Conservation (phyloP, 2,329 filamentous ascomycete genomes). For the Aquanectria penicillioides region DNA sequence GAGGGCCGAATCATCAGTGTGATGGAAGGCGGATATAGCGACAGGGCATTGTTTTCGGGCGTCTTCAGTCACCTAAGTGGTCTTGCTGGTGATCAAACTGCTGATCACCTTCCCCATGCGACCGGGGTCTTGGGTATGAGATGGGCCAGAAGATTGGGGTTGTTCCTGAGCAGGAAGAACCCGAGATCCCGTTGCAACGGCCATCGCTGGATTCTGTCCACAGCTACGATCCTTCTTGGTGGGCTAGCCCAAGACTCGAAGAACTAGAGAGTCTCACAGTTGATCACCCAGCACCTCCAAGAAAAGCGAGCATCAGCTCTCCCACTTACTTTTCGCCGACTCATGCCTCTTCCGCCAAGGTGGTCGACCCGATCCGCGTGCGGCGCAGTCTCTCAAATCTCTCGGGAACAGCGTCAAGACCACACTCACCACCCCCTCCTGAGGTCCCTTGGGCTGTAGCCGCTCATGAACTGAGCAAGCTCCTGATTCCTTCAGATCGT, state of each 20-base stretch:
- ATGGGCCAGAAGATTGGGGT: constrained; percentile 64
- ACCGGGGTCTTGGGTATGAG: constrained; percentile 63
- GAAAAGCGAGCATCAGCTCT: constrained; percentile 62
- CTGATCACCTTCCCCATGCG: constrained; percentile 46
- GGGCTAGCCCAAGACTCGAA: constrained; percentile 72
- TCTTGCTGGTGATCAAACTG: constrained; percentile 68
- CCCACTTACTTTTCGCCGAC: constrained; percentile 89
- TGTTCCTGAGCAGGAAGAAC: constrained; percentile 45
- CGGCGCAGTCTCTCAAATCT: constrained; percentile 71
- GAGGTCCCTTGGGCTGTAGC: constrained; percentile 88
- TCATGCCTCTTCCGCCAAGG: constrained; percentile 85
- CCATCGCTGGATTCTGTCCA: constrained; percentile 44
- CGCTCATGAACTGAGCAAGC: constrained; percentile 82
- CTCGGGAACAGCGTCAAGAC: constrained; percentile 49
- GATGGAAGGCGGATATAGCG: constrained; percentile 94
- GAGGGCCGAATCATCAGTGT: constrained; percentile 92
- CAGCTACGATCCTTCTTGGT: constrained; percentile 76
- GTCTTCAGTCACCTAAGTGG: constrained; percentile 91
- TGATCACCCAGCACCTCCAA: constrained; percentile 59
- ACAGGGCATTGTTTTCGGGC: constrained; percentile 87
- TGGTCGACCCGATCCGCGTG: constrained; percentile 73
- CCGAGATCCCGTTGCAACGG: constrained; percentile 3
- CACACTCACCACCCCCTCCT: constrained; percentile 76
- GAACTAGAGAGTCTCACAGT: constrained; percentile 71
- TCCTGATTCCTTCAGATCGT: constrained; percentile 81